A percentile compares a stretch with the other conserved stretches of the same genome.
These are phyloP conservation scores for Gynochthodes officinalis DNA, from an alignment of 257 asterid genomes.

Conservation along the genomic window DNA sequence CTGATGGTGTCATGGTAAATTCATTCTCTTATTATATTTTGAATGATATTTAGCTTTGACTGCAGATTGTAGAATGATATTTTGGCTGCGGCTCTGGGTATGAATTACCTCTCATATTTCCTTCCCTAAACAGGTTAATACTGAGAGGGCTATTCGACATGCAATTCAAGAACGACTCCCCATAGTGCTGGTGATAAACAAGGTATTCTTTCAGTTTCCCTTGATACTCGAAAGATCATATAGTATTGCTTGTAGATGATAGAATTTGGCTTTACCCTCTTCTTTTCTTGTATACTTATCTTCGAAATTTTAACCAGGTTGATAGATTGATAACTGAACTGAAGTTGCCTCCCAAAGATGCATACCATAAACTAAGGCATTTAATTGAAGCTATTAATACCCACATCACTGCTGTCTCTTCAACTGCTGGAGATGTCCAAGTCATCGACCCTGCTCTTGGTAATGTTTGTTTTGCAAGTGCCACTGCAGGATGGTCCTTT, in stretches of 20 bases:
- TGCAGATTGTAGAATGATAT: too few species aligned
- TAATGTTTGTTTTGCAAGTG: slow-evolving; percentile 95
- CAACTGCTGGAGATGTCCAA: slow-evolving; percentile 90
- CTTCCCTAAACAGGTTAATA: slow-evolving; percentile 58
- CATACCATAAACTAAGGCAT: slow-evolving; percentile 89
- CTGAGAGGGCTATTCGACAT: slow-evolving; percentile 91
- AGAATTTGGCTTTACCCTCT: not conserved
- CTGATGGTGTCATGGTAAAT: slow-evolving; percentile 92
- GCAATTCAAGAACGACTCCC: slow-evolving; percentile 89
- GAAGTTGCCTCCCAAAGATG: slow-evolving; percentile 93
- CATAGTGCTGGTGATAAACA: slow-evolving; percentile 80
- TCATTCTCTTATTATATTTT: not conserved
- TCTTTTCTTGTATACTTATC: slow-evolving; percentile 10
- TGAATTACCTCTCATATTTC: too few species aligned
- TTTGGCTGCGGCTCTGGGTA: too few species aligned
- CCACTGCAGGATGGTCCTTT: slow-evolving; percentile 99
- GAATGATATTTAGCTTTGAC: not conserved
- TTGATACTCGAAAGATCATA: slow-evolving; percentile 4
- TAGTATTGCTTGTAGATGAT: slow-evolving; percentile 5
- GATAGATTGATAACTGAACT: slow-evolving; percentile 92
- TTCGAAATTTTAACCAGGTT: slow-evolving; percentile 43
- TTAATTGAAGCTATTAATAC: slow-evolving; percentile 81
- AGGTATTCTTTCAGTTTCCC: slow-evolving; percentile 40
- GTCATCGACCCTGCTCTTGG: slow-evolving; percentile 79
- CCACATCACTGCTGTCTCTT: slow-evolving; percentile 76